phyloP scores from a whole-genome alignment of 73 alveolate genomes.

The Tetrahymena malaccensis region DNA sequence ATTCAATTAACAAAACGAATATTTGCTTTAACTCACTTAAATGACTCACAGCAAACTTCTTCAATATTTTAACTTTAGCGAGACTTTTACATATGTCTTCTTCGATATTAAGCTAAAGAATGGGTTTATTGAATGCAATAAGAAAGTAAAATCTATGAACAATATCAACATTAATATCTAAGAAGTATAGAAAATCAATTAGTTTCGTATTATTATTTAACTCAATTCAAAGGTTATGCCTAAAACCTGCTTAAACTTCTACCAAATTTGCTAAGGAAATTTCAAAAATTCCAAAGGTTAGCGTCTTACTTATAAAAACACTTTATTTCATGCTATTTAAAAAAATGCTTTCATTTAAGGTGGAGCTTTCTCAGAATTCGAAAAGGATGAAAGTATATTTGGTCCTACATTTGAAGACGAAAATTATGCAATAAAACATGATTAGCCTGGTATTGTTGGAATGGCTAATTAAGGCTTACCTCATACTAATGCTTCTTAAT shows the following conservation, averaged over 20 bases:
- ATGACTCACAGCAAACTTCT: neutral
- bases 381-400: neutral
- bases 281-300: neutral
- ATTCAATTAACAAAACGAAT: neutral
- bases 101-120: neutral
- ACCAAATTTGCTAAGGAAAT: neutral
- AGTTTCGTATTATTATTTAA: neutral
- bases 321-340: neutral
- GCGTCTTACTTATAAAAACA: neutral
- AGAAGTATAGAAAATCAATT: neutral
- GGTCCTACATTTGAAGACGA: neutral
- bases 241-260: neutral
- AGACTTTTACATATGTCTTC: neutral
- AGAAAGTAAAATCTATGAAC: neutral
- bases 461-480: neutral
- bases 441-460: neutral
- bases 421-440: neutral
- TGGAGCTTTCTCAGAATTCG: neutral
- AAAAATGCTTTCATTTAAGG: neutral
- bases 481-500: neutral
- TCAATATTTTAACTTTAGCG: neutral
- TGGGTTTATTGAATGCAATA: neutral
- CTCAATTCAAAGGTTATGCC: neutral
- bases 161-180: neutral
- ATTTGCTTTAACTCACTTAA: neutral